Percentiles rank a stretch among this genome's conserved stretches.
phyloP scores from a whole-genome alignment of 305 asterid genomes.

The Fraxinus velutina region DNA sequence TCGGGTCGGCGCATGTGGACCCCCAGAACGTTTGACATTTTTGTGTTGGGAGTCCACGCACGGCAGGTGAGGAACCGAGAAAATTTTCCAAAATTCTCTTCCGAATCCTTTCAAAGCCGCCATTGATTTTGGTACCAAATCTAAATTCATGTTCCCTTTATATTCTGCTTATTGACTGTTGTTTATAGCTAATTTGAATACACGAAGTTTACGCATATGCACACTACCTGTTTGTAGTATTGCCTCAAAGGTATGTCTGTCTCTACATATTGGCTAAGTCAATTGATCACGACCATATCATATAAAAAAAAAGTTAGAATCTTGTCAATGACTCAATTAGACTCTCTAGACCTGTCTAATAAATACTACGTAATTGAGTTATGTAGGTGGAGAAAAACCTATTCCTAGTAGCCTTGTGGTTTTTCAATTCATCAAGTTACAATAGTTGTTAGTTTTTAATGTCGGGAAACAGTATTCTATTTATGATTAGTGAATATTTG shows the following conservation, averaged over 20 bases:
- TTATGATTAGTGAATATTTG: neutral
- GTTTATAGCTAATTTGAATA: neutral
- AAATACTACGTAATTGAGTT: neutral
- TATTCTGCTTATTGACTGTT: neutral
- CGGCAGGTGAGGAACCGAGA: neutral
- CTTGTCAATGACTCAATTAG: neutral
- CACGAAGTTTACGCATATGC: neutral
- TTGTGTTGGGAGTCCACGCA: neutral
- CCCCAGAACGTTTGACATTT: neutral
- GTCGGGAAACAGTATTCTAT: neutral
- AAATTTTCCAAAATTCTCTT: neutral
- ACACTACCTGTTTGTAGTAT: neutral
- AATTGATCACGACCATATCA: neutral
- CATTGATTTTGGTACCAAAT: neutral
- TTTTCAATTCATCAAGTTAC: neutral
- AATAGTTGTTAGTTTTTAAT: neutral
- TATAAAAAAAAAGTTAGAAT: neutral
- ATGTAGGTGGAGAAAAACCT: neutral
- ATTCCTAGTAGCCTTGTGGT: neutral
- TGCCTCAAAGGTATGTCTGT: neutral
- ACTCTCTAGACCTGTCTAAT: neutral
- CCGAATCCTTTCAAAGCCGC: neutral
- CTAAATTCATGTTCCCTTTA: neutral
- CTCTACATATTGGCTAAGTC: neutral
- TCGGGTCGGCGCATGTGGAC: neutral